A percentile compares a stretch with the other conserved stretches of the same genome.
These are phyloP conservation scores for Microsporum canis DNA, from an alignment of 2,329 filamentous ascomycete species.

Conservation along the genomic window DNA sequence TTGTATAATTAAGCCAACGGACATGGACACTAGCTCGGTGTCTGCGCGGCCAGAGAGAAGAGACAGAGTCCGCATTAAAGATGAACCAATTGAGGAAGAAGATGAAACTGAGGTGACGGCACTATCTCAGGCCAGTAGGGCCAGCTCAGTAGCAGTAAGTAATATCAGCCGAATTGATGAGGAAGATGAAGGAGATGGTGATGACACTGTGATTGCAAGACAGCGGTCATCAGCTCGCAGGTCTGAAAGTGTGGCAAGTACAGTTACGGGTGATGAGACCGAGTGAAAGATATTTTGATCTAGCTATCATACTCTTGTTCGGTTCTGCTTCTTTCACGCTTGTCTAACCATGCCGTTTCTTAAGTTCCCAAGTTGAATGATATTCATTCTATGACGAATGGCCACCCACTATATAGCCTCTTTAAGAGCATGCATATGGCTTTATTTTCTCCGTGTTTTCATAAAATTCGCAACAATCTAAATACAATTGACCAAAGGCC, in stretches of 20 bases:
- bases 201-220: conserved; percentile 12
- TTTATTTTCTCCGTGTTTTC: neutral
- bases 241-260: conserved; percentile 8
- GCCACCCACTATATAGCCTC: neutral
- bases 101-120: neutral
- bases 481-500: neutral
- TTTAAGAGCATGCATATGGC: neutral
- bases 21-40: neutral
- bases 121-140: neutral
- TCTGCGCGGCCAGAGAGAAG: neutral
- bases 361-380: neutral
- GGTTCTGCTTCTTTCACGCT: neutral
- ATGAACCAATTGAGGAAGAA: conserved; percentile 8
- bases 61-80: conserved; percentile 7
- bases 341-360: neutral
- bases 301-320: neutral
- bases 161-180: conserved; percentile 4
- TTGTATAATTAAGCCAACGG: conserved; percentile 2
- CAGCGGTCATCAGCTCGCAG: conserved; percentile 1
- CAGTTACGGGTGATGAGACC: conserved; percentile 9
- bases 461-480: neutral
- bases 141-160: neutral
- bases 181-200: conserved; percentile 12
- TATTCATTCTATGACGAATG: neutral
- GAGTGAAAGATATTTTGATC: neutral